phyloP scores from a whole-genome alignment of 2,329 filamentous ascomycete species.

The Chaetomiaceae sp. region DNA sequence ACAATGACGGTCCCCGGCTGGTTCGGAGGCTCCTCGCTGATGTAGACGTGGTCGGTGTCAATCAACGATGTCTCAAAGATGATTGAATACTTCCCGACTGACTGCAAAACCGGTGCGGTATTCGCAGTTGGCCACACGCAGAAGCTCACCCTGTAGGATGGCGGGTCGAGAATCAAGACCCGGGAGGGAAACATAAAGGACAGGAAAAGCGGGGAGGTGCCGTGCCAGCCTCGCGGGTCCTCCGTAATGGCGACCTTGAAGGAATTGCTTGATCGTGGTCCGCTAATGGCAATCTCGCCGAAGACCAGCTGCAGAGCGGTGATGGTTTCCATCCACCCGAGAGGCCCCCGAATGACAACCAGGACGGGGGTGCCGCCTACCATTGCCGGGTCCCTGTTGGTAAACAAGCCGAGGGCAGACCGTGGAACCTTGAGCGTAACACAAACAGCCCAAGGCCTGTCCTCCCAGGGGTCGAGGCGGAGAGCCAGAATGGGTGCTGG shows the following conservation, averaged over 20 bases:
- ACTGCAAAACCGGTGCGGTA: not conserved
- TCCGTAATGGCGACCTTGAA: constrained; percentile 7
- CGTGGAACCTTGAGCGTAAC: constrained; percentile 9
- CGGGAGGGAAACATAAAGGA: constrained; percentile 9
- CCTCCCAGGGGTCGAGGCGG: not conserved
- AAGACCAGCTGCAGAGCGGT: constrained; percentile 8
- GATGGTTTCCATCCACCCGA: constrained; percentile 1
- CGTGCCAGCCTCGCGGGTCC: constrained; percentile 8
- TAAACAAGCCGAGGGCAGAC: not conserved
- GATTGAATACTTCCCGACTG: not conserved
- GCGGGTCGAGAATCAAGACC: constrained; percentile 4
- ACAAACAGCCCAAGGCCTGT: constrained; percentile 6
- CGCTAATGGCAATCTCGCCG: constrained; percentile 4
- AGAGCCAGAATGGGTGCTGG: not conserved
- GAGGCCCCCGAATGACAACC: not conserved
- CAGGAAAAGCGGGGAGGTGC: constrained; percentile 2
- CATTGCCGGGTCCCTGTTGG: not conserved
- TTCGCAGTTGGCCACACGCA: not conserved
- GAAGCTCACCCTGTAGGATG: not conserved
- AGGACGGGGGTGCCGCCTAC: not conserved
- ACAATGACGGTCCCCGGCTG: not conserved
- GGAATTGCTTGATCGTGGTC: not conserved
- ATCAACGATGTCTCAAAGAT: constrained; percentile 3
- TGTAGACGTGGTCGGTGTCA: constrained; percentile 1
- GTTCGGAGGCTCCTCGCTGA: constrained; percentile 9